Evolutionary conservation across 2,329 filamentous ascomycete genomes (phyloP), one percentile per base, ranked within the genome.

Genomic region (Pseudopithomyces maydicus): DNA sequence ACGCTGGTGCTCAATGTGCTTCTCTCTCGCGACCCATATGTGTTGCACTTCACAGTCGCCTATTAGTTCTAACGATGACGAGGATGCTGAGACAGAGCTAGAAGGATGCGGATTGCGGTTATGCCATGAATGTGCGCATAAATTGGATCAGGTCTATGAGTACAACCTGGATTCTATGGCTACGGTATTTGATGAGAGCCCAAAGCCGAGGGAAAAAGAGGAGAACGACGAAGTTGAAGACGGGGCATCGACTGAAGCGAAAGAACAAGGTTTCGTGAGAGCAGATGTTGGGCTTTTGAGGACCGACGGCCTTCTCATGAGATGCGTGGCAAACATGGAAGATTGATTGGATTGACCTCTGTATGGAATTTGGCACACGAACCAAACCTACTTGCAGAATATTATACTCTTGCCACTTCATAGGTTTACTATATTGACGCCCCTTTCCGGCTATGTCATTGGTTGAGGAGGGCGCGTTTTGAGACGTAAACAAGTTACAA

Each of bases 1-100:
- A 41, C 58, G 63, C 0, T 74, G 70, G 70, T 75, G 73, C 49
- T 68, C 68, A 0, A 55, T 73, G 56, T 75, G 73, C 54, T 69
- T 73, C 41, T 62, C 62, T 1, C 59, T 65, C 0, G 72, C 72
- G 0, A 44, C 29, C 0, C 63, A 63, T 23, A 48, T 50, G 5
- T 75, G 65, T 51, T 57, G 48, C 39, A 46, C 44, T 17, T 5
- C 14, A 12, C 67, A 64, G 41, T 17, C 29, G 33, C 7, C 58
- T 7, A 44, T 35, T 0, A 52, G 29, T 6, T 54, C 55, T 4
- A 46, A 51, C 1, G 56, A 52, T 2, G 54, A 54, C 1, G 62
- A 66, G 1, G 39, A 39, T 1, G 52, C 61, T 5, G 15, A 15
- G 4, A 38, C 38, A n/a, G 41, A 64, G 5, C 45, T 44, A 1